phyloP scores from a whole-genome alignment of 2,329 filamentous ascomycete species.

The Aspergillus floridensis region DNA sequence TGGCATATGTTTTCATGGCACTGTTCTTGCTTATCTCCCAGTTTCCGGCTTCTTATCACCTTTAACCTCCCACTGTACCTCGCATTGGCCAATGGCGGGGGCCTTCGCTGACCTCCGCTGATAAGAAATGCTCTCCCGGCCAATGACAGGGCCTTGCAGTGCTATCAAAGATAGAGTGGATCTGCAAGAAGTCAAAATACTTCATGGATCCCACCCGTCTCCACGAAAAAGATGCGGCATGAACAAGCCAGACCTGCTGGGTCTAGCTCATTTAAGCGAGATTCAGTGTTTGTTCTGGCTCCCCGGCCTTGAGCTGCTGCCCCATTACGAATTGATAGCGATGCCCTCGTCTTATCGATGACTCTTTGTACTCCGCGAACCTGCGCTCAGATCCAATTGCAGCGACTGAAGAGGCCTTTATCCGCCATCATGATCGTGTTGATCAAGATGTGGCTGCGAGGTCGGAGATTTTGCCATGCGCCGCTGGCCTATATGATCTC shows the following conservation, averaged over 20 bases:
- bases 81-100: not conserved
- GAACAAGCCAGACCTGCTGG: not conserved
- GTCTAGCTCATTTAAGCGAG: not conserved
- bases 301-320: not conserved
- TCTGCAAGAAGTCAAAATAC: not conserved
- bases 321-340: conserved; percentile 1
- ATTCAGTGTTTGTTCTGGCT: not conserved
- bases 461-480: conserved; percentile 12
- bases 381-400: conserved; percentile 3
- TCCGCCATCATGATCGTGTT: conserved; percentile 1
- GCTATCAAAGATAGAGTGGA: not conserved
- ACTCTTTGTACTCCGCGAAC: not conserved
- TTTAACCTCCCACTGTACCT: not conserved
- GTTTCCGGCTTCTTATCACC: conserved; percentile 2
- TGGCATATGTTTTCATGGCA: not conserved
- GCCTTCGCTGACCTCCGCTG: conserved; percentile 6
- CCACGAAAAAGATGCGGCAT: not conserved
- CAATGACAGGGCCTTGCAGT: not conserved
- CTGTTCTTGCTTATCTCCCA: not conserved
- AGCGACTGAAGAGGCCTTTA: not conserved
- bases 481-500: conserved; percentile 2
- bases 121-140: conserved; percentile 2
- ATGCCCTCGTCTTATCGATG: conserved; percentile 1
- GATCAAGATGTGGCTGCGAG: conserved; percentile 18
- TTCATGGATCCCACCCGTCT: not conserved